Percentiles rank a stretch among this genome's conserved stretches.
Evolutionary conservation across 2,329 filamentous ascomycete species (phyloP).

Genomic region (Chrysoporthe austroafricana): DNA sequence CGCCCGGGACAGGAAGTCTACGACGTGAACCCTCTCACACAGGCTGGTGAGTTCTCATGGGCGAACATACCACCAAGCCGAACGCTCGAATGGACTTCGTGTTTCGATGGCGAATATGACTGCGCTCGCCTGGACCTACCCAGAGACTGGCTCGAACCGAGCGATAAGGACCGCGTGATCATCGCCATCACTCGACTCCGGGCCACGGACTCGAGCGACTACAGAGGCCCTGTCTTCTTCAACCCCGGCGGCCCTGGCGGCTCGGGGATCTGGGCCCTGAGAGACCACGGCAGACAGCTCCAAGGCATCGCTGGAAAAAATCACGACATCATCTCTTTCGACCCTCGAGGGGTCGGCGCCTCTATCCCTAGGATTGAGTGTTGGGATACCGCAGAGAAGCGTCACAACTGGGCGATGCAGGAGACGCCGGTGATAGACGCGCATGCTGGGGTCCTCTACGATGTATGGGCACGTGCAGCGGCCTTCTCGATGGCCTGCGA

Average conservation of each 20-base stretch:
- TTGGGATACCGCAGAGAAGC: conserved; percentile 49
- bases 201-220: conserved; percentile 35
- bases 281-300: conserved; percentile 39
- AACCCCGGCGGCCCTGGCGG: conserved; percentile 54
- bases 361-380: conserved; percentile 56
- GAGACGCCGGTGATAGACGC: conserved; percentile 51
- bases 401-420: conserved; percentile 48
- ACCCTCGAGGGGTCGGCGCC: conserved; percentile 56
- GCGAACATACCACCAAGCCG: conserved; percentile 37
- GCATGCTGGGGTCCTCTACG: conserved; percentile 49
- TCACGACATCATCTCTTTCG: conserved; percentile 55
- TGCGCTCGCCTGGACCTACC: conserved; percentile 45
- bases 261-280: conserved; percentile 45
- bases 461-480: conserved; percentile 47
- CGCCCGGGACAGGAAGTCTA: conserved; percentile 23
- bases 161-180: conserved; percentile 39
- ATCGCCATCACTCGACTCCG: conserved; percentile 44
- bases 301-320: conserved; percentile 53
- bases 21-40: neutral
- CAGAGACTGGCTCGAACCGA: conserved; percentile 45
- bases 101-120: conserved; percentile 41
- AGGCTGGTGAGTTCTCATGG: conserved; percentile 19
- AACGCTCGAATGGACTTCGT: conserved; percentile 40
- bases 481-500: conserved; percentile 51
- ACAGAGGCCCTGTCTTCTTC: conserved; percentile 43